Conservation (phyloP, 495 filamentous ascomycete genomes). For the Poronia punctata region DNA sequence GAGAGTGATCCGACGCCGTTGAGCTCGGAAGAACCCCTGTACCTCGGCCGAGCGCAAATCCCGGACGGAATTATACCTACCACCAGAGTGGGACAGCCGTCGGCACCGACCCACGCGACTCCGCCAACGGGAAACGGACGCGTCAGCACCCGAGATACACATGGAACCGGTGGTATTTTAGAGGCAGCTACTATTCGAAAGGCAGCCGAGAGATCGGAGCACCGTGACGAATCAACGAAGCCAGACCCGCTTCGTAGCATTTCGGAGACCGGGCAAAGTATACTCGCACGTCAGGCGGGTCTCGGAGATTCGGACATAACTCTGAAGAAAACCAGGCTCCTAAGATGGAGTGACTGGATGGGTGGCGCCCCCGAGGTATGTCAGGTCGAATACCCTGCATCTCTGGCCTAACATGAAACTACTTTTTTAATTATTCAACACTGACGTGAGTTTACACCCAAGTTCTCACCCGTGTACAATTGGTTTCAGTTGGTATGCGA, state of each 20-base stretch:
- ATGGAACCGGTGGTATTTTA: slow-evolving; percentile 1
- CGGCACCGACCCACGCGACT: not conserved
- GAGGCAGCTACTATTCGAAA: not conserved
- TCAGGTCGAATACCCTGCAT: too few species aligned
- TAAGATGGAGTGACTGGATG: slow-evolving; percentile 40
- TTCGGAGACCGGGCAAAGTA: slow-evolving; percentile 15
- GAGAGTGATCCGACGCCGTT: not conserved
- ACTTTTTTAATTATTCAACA: too few species aligned
- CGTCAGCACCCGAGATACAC: not conserved
- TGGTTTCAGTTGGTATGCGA: slow-evolving; percentile 12
- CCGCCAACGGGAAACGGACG: too few species aligned
- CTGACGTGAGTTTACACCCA: too few species aligned
- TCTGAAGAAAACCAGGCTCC: slow-evolving; percentile 32
- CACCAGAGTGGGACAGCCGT: not conserved
- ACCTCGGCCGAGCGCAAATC: not conserved
- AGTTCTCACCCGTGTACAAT: slow-evolving; percentile 16
- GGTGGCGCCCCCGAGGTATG: slow-evolving; percentile 33
- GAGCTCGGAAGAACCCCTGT: slow-evolving; percentile 10
- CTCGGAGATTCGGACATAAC: slow-evolving; percentile 22
- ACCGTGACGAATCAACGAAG: slow-evolving; percentile 13
- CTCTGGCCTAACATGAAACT: too few species aligned
- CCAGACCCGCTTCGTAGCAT: slow-evolving; percentile 9
- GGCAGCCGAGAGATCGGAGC: slow-evolving; percentile 9
- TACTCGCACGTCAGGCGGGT: slow-evolving; percentile 19
- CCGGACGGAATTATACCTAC: not conserved